Base-by-base conservation (phyloP, 169 alveolate genomes). In the Cryptosporidium sp. region DNA sequence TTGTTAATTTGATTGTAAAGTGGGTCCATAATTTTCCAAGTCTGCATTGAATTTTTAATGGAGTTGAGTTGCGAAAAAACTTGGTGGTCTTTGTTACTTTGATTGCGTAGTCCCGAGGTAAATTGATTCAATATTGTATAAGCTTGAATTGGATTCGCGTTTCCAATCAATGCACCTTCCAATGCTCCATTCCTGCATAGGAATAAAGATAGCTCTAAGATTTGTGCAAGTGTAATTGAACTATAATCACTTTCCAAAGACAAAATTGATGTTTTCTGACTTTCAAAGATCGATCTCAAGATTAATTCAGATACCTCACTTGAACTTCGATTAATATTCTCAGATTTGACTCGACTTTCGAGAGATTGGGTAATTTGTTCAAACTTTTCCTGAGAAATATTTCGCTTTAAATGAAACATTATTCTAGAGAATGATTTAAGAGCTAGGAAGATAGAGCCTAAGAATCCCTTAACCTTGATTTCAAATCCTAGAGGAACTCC, bases 401-500 rank as follows among this genome's bases (percentile, higher is more conserved):
- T 31, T n/a, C 35, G 14, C 1, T 52, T 59, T 8, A 74, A 41
- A 74, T 14, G 35, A 0, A 26, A 23, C 43, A 74, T 55, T 16
- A 4, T 58, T 55, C 41, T 74, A 16, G 48, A 52, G 23, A 74
- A 58, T 8, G 62, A 41, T 43, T 55, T 39, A 41, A 74, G 41
- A 29, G 71, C 48, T 33, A 74, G 14, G 23, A 52, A 55, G 1
- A 74, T 43, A 2, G 86, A 74, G 16, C 73, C 73, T 12, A 55
- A 59, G 58, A 37, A 74, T 23, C 86, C 86, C n/a, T 26, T 52
- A 10, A 74, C 23, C 26, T 23, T 55, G 18, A 74, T 58, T 26
- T 74, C 86, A 52, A 74, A 14, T 6, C 86, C 86, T 5, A 58
- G 58, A 10, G 86, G 86, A 26, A 59, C 70, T n/a, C 86, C 86